Conservation (phyloP, 1,284 basidiomycete genomes). For the Cryptococcus deneoformans region DNA sequence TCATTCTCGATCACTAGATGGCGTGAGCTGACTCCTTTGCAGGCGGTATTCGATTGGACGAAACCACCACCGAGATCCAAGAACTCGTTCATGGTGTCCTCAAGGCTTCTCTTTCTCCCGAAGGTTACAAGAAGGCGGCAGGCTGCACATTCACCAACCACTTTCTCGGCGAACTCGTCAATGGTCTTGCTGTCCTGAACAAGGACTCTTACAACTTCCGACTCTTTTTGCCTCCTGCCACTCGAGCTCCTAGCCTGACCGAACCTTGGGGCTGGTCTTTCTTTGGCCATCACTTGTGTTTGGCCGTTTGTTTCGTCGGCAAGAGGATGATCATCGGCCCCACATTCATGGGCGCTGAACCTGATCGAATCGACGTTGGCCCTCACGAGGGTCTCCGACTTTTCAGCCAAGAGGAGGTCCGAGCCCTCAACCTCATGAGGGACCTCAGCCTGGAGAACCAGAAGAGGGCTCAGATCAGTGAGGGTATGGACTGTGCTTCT, state of each 20-base stretch:
- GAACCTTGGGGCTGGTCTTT: slow-evolving; percentile 43
- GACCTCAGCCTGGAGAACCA: slow-evolving; percentile 31
- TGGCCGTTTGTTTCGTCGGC: slow-evolving; percentile 41
- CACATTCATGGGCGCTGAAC: slow-evolving; percentile 46
- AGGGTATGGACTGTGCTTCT: slow-evolving; percentile 25
- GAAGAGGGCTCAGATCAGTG: slow-evolving; percentile 31
- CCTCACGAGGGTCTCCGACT: slow-evolving; percentile 36
- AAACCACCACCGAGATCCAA: slow-evolving; percentile 26
- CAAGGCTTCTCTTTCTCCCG: slow-evolving; percentile 29
- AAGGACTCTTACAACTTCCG: slow-evolving; percentile 45
- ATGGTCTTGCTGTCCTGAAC: slow-evolving; percentile 39
- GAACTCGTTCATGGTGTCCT: slow-evolving; percentile 32
- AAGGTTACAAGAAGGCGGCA: slow-evolving; percentile 39
- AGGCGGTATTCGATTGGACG: slow-evolving; percentile 46
- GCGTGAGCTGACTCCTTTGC: background rate
- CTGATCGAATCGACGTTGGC: slow-evolving; percentile 43
- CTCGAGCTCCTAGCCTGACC: slow-evolving; percentile 17
- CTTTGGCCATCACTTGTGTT: slow-evolving; percentile 46
- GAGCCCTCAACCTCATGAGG: slow-evolving; percentile 39
- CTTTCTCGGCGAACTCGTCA: slow-evolving; percentile 43
- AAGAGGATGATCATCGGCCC: slow-evolving; percentile 41
- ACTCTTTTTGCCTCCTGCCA: slow-evolving; percentile 22
- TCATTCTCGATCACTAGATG: background rate
- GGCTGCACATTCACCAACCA: slow-evolving; percentile 43
- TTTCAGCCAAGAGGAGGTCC: slow-evolving; percentile 40